These are phyloP conservation scores for Polytrichum formosum DNA, from an alignment of 225 moss, liverwort and hornwort genomes.

Conservation along the genomic window DNA sequence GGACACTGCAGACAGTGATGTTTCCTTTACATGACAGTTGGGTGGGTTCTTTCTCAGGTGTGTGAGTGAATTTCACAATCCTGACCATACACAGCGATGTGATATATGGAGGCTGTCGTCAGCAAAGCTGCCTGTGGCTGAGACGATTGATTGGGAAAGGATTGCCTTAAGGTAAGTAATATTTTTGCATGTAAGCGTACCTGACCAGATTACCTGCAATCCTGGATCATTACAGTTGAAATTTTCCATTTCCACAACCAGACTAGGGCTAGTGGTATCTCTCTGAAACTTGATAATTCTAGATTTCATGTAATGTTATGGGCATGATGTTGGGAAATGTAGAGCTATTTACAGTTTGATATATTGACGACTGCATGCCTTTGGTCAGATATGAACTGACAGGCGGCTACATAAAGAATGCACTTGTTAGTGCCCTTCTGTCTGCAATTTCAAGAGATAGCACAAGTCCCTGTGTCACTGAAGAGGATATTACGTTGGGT, in stretches of 20 bases:
- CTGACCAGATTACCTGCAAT: too few species aligned
- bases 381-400: slow-evolving; percentile 53
- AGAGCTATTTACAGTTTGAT: too few species aligned
- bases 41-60: slow-evolving; percentile 28
- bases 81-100: slow-evolving; percentile 64
- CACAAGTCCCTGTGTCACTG: slow-evolving; percentile 42
- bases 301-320: too few species aligned
- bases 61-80: slow-evolving; percentile 63
- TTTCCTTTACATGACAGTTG: background rate
- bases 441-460: slow-evolving; percentile 59
- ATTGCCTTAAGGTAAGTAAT: slow-evolving; percentile 44
- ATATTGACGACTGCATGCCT: background rate
- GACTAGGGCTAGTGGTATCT: too few species aligned
- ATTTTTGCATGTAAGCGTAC: too few species aligned
- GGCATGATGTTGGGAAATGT: too few species aligned
- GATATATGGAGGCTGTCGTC: slow-evolving; percentile 67
- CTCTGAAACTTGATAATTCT: too few species aligned
- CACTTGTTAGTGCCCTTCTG: slow-evolving; percentile 53
- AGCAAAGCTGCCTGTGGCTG: slow-evolving; percentile 47
- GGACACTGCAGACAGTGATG: too few species aligned
- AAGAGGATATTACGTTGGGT: slow-evolving; percentile 54
- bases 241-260: too few species aligned
- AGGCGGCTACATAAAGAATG: slow-evolving; percentile 67
- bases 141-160: slow-evolving; percentile 55
- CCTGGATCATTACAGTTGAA: too few species aligned